Evolutionary conservation across 805 yeast species (phyloP).

Genomic region (Saturnispora diversa): DNA sequence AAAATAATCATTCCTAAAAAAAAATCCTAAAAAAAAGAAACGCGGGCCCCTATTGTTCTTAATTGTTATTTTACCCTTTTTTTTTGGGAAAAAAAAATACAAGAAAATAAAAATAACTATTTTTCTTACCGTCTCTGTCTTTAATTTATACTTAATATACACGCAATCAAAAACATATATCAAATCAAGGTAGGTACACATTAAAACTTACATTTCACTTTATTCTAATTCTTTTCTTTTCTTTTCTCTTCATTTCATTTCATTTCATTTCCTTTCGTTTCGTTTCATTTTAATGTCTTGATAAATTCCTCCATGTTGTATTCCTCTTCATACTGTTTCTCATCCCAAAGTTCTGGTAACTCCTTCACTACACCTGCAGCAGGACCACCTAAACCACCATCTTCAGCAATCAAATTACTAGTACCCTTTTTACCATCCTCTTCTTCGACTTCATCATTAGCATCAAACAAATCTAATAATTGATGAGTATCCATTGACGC

Average conservation of each 20-base stretch:
- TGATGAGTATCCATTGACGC: conserved; percentile 96
- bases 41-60: too few species aligned
- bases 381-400: conserved; percentile 74
- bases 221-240: too few species aligned
- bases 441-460: conserved; percentile 35
- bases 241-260: not conserved
- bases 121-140: too few species aligned
- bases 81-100: too few species aligned
- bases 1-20: too few species aligned
- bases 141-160: too few species aligned
- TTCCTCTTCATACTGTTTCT: conserved; percentile 92
- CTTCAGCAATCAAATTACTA: conserved; percentile 34
- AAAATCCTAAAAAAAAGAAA: too few species aligned
- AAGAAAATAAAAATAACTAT: too few species aligned
- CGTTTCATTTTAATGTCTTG: conserved; percentile 44
- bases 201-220: too few species aligned
- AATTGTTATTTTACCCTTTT: too few species aligned
- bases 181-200: too few species aligned
- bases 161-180: too few species aligned
- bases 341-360: conserved; percentile 93
- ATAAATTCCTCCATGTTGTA: conserved; percentile 90
- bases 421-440: conserved; percentile 23
- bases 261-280: not conserved
- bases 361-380: conserved; percentile 85
- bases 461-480: conserved; percentile 78